phyloP scores from a whole-genome alignment of 1,284 basidiomycete genomes.

The Lentinula novae-zelandiae region DNA sequence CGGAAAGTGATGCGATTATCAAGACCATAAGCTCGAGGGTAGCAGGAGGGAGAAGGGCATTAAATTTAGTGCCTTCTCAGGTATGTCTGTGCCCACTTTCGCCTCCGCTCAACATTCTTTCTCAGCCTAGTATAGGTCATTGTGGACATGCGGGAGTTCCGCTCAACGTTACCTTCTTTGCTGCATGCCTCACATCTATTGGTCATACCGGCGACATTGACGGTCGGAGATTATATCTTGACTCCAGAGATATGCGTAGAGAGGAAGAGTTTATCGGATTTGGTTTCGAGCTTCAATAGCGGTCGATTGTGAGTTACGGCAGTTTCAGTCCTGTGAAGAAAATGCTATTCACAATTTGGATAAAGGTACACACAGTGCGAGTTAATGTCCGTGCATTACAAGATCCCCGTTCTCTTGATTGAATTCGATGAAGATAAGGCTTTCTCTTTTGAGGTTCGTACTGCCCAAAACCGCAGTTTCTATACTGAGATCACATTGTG shows the following conservation, averaged over 20 bases:
- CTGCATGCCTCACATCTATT: conserved; percentile 82
- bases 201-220: conserved; percentile 87
- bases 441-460: conserved; percentile 81
- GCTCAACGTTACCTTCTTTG: conserved; percentile 88
- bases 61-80: conserved; percentile 66
- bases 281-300: conserved; percentile 90
- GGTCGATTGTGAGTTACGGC: conserved; percentile 78
- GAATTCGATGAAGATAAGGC: conserved; percentile 98
- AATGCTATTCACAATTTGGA: not conserved
- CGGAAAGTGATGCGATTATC: conserved; percentile 59
- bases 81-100: conserved; percentile 34
- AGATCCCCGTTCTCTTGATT: conserved; percentile 91
- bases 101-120: not conserved
- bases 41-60: conserved; percentile 79
- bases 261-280: conserved; percentile 89
- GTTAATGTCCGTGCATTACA: conserved; percentile 94
- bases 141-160: conserved; percentile 96
- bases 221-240: conserved; percentile 95
- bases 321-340: not conserved
- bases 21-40: conserved; percentile 87
- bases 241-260: conserved; percentile 96
- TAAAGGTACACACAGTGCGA: conserved; percentile 94
- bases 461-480: too few relatives aligned
- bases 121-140: conserved; percentile 61
- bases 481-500: not conserved